Conservation (phyloP, 1,139 yeast species). For the Arxiozyma slooffiae region DNA sequence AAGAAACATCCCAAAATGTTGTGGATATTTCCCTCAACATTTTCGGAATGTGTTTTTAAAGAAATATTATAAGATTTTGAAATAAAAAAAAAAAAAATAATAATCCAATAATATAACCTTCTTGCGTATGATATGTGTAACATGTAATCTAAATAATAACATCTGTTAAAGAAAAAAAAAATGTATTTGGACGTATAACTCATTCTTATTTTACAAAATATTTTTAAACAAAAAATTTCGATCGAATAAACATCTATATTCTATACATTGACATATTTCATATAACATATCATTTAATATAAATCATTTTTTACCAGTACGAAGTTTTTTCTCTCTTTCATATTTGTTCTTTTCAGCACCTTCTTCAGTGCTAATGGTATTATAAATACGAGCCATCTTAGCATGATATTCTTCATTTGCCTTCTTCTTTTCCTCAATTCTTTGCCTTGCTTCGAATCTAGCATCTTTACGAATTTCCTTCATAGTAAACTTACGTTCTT, state of each 20-base stretch:
- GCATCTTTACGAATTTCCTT: constrained; percentile 88
- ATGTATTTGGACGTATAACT: too few relatives aligned
- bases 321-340: constrained; percentile 69
- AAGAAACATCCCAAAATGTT: too few relatives aligned
- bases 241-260: neutral
- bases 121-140: too few relatives aligned
- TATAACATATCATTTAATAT: neutral
- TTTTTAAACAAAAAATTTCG: neutral
- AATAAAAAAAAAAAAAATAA: too few relatives aligned
- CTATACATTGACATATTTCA: neutral
- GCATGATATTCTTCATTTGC: constrained; percentile 73
- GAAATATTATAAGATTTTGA: too few relatives aligned
- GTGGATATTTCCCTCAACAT: too few relatives aligned
- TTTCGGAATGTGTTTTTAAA: too few relatives aligned
- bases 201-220: neutral
- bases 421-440: constrained; percentile 65
- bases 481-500: constrained; percentile 79
- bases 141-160: too few relatives aligned
- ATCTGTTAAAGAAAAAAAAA: too few relatives aligned
- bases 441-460: constrained; percentile 78
- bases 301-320: constrained; percentile 37
- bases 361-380: constrained; percentile 81
- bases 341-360: constrained; percentile 90
- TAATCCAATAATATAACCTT: too few relatives aligned
- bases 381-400: constrained; percentile 79